Conservation (phyloP, 176 grass and related monocot genomes). For the Hordeum vulgare region DNA sequence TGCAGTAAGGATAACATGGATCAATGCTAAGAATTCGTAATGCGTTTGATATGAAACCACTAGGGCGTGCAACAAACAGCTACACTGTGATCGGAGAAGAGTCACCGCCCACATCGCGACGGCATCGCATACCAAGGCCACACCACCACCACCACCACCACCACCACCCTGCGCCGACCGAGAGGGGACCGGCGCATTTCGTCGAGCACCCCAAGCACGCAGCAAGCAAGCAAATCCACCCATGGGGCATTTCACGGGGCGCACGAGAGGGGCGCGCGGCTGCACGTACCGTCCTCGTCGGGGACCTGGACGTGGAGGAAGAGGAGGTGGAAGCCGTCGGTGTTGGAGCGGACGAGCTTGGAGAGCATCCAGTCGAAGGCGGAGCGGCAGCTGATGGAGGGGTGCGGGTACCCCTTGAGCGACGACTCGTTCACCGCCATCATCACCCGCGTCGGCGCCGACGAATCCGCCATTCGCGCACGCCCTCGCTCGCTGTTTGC, state of each 20-base stretch:
- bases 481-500: constrained; percentile 18
- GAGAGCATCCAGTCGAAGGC: constrained; percentile 92
- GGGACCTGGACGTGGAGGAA: constrained; percentile 87
- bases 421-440: constrained; percentile 92
- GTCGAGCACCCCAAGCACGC: not conserved
- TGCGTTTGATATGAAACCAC: not conserved
- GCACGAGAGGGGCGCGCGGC: not conserved
- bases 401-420: constrained; percentile 79
- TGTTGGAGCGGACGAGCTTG: constrained; percentile 88
- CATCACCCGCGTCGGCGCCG: constrained; percentile 72
- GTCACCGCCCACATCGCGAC: not conserved
- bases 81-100: not conserved
- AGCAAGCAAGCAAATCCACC: not conserved
- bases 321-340: constrained; percentile 66
- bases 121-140: not conserved
- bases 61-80: not conserved
- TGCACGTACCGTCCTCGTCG: constrained; percentile 74
- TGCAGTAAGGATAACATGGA: not conserved
- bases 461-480: constrained; percentile 31
- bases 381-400: constrained; percentile 76
- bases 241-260: not conserved
- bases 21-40: not conserved
- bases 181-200: constrained; percentile 1
- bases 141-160: not conserved
- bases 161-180: not conserved